Base-by-base conservation (phyloP, 768 basidiomycete species). In the Infundibulicybe gibba region DNA sequence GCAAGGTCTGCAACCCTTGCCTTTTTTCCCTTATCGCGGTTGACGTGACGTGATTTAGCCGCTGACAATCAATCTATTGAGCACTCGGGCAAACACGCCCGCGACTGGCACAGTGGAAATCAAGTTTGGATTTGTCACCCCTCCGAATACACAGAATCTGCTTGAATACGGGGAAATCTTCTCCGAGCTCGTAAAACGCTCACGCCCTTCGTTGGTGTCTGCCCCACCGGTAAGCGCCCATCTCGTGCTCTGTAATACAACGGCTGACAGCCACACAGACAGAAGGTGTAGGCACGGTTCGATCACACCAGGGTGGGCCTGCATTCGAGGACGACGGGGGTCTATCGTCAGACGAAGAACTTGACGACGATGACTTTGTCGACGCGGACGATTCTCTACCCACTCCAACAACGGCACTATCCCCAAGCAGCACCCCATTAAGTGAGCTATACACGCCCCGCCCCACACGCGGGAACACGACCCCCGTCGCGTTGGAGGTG, bases 241-340 rank as follows among this genome's bases (percentile, higher is more conserved):
- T 32, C 19, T 10, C 41, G 15, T 40, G 30, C 39, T 47, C 17
- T 37, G 44, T 25, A 14, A 38, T 32, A 46, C 41, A 31, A n/a
- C 53, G 19, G n/a, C 32, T 39, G 2, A 38, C 37, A 14, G 13
- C 8, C 25, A 37, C 31, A 37, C 56, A 94, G 90, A 92, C 89
- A 9, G 83, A 90, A 65, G 88, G 91, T 19, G 81, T 93, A 21
- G 91, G 91, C 43, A 94, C 92, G 2, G 68, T 90, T 19, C 85
- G 87, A 21, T 85, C 83, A 2, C 68, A 81, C 59, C 69, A 79
- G 15, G 60, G 51, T 3, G 74, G 72, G 6, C 79, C 79, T 2
- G 76, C 71, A 17, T 81, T 79, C 52, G 77, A 85, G 59, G 91
- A 93, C 56, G 91, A 91, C 55, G 90, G 81, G n/a, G 81, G 84